These are phyloP conservation scores for Oryza longistaminata DNA, from an alignment of 176 grass and related monocot genomes.

Conservation along the genomic window DNA sequence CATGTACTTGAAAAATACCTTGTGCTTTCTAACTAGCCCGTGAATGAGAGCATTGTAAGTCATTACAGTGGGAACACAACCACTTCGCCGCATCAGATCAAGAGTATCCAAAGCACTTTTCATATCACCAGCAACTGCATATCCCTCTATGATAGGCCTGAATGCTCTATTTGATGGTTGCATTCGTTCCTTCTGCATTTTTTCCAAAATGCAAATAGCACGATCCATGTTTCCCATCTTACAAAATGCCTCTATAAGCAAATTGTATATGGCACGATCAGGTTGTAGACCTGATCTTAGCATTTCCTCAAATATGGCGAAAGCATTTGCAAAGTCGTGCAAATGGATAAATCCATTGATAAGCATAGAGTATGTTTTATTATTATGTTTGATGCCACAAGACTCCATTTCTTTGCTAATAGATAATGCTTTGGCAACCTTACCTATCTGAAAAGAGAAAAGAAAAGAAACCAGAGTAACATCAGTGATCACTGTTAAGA, in stretches of 20 bases:
- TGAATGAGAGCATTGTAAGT: conserved; percentile 98
- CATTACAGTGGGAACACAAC: conserved; percentile 76
- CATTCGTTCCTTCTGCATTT: conserved; percentile 82
- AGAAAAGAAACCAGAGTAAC: not conserved
- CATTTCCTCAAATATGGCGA: conserved; percentile 94
- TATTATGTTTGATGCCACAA: conserved; percentile 83
- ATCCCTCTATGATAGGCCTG: conserved; percentile 94
- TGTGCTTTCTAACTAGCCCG: conserved; percentile 75
- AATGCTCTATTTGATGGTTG: conserved; percentile 87
- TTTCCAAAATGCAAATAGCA: conserved; percentile 80
- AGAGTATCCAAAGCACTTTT: conserved; percentile 76
- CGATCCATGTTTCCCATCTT: conserved; percentile 94
- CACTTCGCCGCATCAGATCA: conserved; percentile 76
- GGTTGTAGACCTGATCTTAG: conserved; percentile 71
- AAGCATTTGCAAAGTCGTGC: conserved; percentile 94
- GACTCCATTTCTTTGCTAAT: conserved; percentile 81
- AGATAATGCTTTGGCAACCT: conserved; percentile 79
- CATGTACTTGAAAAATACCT: conserved; percentile 55
- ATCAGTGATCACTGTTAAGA: conserved; percentile 6
- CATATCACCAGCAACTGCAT: conserved; percentile 80
- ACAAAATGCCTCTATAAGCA: conserved; percentile 94
- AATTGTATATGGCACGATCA: conserved; percentile 90
- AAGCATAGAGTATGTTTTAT: conserved; percentile 97
- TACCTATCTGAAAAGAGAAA: conserved; percentile 60
- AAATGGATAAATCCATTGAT: conserved; percentile 95